Evolutionary conservation across 805 yeast genomes (phyloP).

Genomic region (Sporopachydermia lactativora): DNA sequence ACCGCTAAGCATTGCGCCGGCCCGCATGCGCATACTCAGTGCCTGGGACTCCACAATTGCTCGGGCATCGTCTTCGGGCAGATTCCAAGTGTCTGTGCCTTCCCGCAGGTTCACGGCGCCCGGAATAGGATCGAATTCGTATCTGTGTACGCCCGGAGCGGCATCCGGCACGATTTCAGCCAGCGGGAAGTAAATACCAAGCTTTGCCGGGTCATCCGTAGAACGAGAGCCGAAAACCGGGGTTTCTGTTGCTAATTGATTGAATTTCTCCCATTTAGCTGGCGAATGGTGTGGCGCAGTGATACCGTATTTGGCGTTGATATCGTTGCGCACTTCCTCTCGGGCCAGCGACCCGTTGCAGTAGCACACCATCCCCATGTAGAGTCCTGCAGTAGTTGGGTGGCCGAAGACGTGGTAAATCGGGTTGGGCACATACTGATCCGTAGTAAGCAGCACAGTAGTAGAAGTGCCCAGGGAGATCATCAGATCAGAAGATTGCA

Average conservation of each 20-base stretch:
- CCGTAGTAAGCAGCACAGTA: constrained; percentile 70
- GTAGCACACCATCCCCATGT: constrained; percentile 93
- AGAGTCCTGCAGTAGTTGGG: constrained; percentile 62
- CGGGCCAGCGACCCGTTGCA: constrained; percentile 85
- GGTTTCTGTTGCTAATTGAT: constrained; percentile 83
- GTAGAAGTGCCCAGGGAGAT: constrained; percentile 88
- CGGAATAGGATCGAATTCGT: constrained; percentile 21
- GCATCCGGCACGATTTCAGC: constrained; percentile 90
- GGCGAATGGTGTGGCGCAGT: constrained; percentile 10
- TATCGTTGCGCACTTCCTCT: constrained; percentile 52
- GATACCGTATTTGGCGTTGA: constrained; percentile 32
- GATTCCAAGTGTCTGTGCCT: constrained; percentile 11
- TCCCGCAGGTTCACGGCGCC: constrained; percentile 9
- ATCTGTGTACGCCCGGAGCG: constrained; percentile 45
- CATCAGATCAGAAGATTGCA: constrained; percentile 60
- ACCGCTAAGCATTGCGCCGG: constrained; percentile 57
- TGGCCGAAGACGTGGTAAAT: constrained; percentile 79
- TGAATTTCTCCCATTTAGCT: constrained; percentile 55
- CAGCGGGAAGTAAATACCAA: constrained; percentile 76
- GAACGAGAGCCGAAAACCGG: constrained; percentile 42
- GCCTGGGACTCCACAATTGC: constrained; percentile 83
- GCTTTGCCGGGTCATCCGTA: constrained; percentile 17
- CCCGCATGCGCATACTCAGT: constrained; percentile 64
- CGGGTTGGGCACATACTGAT: constrained; percentile 61
- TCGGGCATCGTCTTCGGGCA: constrained; percentile 45